phyloP scores from a whole-genome alignment of 345 rosid genomes.

The Sapria himalayana region DNA sequence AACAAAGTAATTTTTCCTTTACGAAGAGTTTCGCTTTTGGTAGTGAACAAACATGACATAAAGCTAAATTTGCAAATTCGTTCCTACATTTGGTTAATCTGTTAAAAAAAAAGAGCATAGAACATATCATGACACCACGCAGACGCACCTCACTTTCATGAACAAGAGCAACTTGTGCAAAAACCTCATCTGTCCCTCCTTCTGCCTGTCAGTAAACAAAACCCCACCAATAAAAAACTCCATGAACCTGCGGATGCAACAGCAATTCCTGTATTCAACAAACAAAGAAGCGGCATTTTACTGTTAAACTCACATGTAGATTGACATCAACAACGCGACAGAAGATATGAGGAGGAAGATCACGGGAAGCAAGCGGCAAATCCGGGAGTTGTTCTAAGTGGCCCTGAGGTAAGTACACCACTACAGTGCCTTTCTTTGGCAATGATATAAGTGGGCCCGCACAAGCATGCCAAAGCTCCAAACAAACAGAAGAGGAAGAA shows the following conservation, averaged over 20 bases:
- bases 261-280: not conserved
- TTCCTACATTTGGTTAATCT: no score
- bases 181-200: slow-evolving; percentile 70
- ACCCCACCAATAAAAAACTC: not conserved
- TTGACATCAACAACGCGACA: slow-evolving; percentile 89
- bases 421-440: slow-evolving; percentile 63
- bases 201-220: slow-evolving; percentile 44
- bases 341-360: slow-evolving; percentile 56
- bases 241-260: not conserved
- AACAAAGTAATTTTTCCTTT: no score
- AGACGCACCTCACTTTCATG: slow-evolving; percentile 66
- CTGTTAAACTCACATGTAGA: slow-evolving; percentile 45
- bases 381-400: slow-evolving; percentile 72
- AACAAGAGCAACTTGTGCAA: slow-evolving; percentile 72
- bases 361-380: slow-evolving; percentile 37
- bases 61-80: no score
- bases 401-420: slow-evolving; percentile 88
- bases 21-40: no score
- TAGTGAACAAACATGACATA: no score
- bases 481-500: slow-evolving; percentile 39
- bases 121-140: no score
- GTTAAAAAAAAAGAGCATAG: no score
- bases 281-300: not conserved
- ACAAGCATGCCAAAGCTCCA: slow-evolving; percentile 98
- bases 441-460: slow-evolving; percentile 92